phyloP scores from a whole-genome alignment of 1,139 yeast genomes.

The Komagataea norvegica region DNA sequence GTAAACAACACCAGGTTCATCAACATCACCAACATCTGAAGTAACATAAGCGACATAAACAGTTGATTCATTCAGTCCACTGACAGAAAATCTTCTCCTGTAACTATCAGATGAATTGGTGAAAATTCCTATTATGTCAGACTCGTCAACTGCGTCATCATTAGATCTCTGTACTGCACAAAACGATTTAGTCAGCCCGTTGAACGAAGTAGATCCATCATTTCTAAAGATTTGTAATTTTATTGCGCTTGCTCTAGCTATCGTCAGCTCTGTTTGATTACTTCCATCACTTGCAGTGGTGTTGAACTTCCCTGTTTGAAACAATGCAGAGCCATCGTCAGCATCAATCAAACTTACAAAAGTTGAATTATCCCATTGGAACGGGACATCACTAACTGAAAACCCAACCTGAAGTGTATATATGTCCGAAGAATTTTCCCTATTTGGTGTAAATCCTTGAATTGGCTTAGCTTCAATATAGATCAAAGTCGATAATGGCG shows the following conservation, averaged over 20 bases:
- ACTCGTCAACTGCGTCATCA: slow-evolving; percentile 20
- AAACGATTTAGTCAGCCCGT: slow-evolving; percentile 53
- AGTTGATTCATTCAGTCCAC: slow-evolving; percentile 45
- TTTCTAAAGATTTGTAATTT: slow-evolving; percentile 43
- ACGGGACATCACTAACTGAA: slow-evolving; percentile 60
- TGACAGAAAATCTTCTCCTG: slow-evolving; percentile 57
- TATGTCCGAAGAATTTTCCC: background rate
- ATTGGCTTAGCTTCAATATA: slow-evolving; percentile 9
- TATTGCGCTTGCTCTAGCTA: slow-evolving; percentile 3
- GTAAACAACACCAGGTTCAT: slow-evolving; percentile 65
- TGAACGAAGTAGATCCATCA: slow-evolving; percentile 37
- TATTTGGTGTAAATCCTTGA: slow-evolving; percentile 3
- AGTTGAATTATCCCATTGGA: slow-evolving; percentile 62
- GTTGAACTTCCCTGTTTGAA: slow-evolving; percentile 57
- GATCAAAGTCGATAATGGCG: slow-evolving; percentile 6
- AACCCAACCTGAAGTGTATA: slow-evolving; percentile 54
- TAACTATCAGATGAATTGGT: slow-evolving; percentile 41
- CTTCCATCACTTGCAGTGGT: slow-evolving; percentile 20
- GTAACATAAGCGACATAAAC: slow-evolving; percentile 63
- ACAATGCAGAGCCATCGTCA: slow-evolving; percentile 65
- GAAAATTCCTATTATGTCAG: slow-evolving; percentile 14
- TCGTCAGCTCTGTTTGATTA: slow-evolving; percentile 23
- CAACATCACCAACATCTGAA: slow-evolving; percentile 38
- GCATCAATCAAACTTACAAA: slow-evolving; percentile 65
- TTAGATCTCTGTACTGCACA: slow-evolving; percentile 58